These are phyloP conservation scores for Peronospora farinosa DNA, from an alignment of 352 stramenopile species.

Conservation along the genomic window DNA sequence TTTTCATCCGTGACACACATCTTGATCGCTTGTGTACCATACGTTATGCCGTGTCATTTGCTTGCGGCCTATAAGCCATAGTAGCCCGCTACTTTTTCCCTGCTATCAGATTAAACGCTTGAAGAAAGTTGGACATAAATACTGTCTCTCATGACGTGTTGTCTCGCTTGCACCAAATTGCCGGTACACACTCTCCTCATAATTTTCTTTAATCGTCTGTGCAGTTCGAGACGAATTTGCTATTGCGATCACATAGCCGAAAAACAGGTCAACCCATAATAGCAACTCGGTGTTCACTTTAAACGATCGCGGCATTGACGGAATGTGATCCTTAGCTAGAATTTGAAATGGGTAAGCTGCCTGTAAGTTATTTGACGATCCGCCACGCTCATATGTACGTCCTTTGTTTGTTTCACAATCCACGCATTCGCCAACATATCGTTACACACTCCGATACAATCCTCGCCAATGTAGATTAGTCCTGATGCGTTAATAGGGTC, in stretches of 20 bases:
- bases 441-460: no score
- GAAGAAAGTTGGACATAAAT: not conserved
- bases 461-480: no score
- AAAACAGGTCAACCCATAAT: not conserved
- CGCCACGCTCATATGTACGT: no score
- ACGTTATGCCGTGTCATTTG: not conserved
- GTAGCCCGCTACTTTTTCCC: not conserved
- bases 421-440: no score
- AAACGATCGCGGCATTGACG: not conserved
- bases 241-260: not conserved
- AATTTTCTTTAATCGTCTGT: no score
- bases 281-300: not conserved
- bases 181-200: constrained; percentile 1
- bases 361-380: no score
- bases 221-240: not conserved
- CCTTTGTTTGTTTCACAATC: no score
- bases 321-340: not conserved
- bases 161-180: constrained; percentile 8
- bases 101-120: not conserved
- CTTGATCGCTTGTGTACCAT: no score
- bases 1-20: constrained; percentile 5
- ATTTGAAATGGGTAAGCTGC: not conserved
- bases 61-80: not conserved
- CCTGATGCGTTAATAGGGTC: no score
- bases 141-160: constrained; percentile 5